Evolutionary conservation across 257 asterid genomes (phyloP).

Genomic region (Ligustrum vulgare): DNA sequence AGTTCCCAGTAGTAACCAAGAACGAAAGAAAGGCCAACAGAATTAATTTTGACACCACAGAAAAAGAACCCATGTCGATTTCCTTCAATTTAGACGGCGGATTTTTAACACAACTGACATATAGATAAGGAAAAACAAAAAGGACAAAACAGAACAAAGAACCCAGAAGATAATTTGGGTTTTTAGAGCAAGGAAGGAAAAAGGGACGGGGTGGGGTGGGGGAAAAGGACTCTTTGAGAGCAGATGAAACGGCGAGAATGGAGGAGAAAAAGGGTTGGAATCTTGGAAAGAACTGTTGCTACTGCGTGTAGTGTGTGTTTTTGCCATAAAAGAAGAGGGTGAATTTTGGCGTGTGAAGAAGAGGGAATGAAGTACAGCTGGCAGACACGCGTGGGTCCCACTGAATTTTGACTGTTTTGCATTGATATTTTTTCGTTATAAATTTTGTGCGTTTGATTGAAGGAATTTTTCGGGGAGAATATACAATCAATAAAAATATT

Average conservation of each 20-base stretch:
- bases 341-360: neutral
- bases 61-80: neutral
- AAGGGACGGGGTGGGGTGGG: neutral
- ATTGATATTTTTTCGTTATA: too few relatives aligned
- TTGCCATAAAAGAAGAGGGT: neutral
- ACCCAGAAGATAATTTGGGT: neutral
- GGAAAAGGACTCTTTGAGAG: neutral
- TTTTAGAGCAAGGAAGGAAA: neutral
- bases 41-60: neutral
- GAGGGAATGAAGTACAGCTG: slow-evolving; percentile 3
- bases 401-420: too few relatives aligned
- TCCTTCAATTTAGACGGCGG: neutral
- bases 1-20: slow-evolving; percentile 25
- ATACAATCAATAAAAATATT: too few relatives aligned
- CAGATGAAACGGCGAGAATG: slow-evolving; percentile 23
- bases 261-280: slow-evolving; percentile 8
- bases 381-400: slow-evolving; percentile 14
- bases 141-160: neutral
- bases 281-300: slow-evolving; percentile 7
- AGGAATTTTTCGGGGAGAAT: too few relatives aligned
- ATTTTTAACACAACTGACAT: neutral
- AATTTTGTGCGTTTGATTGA: too few relatives aligned
- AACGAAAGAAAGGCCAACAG: slow-evolving; percentile 18
- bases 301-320: neutral
- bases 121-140: neutral